Evolutionary conservation across 495 filamentous ascomycete species (phyloP).

Genomic region (Immersiella caudata): DNA sequence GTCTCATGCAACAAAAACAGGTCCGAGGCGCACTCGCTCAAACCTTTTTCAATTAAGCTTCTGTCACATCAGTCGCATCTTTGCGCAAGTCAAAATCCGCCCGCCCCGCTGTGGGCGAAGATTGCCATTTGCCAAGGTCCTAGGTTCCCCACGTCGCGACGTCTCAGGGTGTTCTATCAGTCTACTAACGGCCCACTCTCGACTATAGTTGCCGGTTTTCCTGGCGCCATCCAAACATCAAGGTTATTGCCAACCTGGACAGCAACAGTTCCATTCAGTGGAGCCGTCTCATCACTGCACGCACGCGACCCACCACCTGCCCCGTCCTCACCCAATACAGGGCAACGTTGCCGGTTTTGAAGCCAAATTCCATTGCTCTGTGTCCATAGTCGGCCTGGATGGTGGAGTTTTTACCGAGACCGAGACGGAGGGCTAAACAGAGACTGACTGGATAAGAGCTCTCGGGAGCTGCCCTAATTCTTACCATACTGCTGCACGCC

Average conservation of each 20-base stretch:
- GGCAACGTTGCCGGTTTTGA: slow-evolving; percentile 26
- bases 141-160: slow-evolving; percentile 21
- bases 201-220: slow-evolving; percentile 14
- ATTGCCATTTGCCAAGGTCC: slow-evolving; percentile 24
- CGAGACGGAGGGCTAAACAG: slow-evolving; percentile 17
- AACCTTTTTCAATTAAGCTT: slow-evolving; percentile 31
- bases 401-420: slow-evolving; percentile 22
- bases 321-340: slow-evolving; percentile 8
- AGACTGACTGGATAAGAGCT: neutral
- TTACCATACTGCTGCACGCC: neutral
- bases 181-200: slow-evolving; percentile 9
- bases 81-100: neutral
- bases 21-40: slow-evolving; percentile 7
- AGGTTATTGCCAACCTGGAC: slow-evolving; percentile 21
- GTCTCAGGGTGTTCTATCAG: slow-evolving; percentile 25
- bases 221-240: neutral
- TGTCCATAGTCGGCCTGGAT: slow-evolving; percentile 9
- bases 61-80: slow-evolving; percentile 25
- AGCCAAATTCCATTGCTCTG: slow-evolving; percentile 11
- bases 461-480: neutral
- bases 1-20: slow-evolving; percentile 7
- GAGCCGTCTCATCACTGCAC: slow-evolving; percentile 16
- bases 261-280: slow-evolving; percentile 15
- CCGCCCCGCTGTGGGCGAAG: slow-evolving; percentile 18
- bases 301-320: slow-evolving; percentile 5